Evolutionary conservation across 2,329 filamentous ascomycete species (phyloP), one percentile per base, ranked within the genome.

Genomic region (Ascochyta lentis): DNA sequence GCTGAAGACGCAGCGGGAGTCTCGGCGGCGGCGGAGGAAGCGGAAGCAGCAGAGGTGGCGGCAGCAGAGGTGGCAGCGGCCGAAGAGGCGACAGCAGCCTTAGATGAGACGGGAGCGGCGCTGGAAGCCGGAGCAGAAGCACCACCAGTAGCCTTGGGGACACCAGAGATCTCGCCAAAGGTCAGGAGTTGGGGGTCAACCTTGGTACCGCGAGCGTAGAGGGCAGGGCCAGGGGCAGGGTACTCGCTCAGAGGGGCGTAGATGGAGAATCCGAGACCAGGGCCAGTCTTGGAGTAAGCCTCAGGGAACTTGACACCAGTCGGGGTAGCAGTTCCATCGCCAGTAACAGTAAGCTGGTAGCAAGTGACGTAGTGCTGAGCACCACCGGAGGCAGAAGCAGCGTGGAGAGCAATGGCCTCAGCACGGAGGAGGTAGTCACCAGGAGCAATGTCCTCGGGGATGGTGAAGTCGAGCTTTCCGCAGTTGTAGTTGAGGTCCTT

Each of bases 281-380:
- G 67, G 55, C 79, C 77, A 37, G 65, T 67, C 60, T 74, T 69
- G 15, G 63, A 67, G 71, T 80, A 80, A 15, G 72, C 71, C 44
- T 74, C 75, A 35, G 80, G 77, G 68, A 84, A 79, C 65, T 79
- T 78, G 54, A 82, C 82, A 67, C 73, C 74, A 29, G 72, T 68
- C 22, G 76, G 75, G 29, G 74, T 71, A 31, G 66, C 63, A 27
- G 60, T 66, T 31, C 73, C 60, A 44, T 71, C 71, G 15, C 69
- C 71, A 31, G 71, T 75, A 38, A 80, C 74, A 31, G 71, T 76
- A 54, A 80, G 64, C 66, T 79, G 77, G 51, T 77, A 73, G 70
- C 77, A 80, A 46, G 76, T 77, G 59, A 78, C 76, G 64, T 81
- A 81, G 59, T 80, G 74, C 66, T 81, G 78, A 45, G 78, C 78